Percentiles rank a stretch among this genome's conserved stretches.
Conservation (phyloP, 176 grass and related monocot genomes). For the Themeda triandra region DNA sequence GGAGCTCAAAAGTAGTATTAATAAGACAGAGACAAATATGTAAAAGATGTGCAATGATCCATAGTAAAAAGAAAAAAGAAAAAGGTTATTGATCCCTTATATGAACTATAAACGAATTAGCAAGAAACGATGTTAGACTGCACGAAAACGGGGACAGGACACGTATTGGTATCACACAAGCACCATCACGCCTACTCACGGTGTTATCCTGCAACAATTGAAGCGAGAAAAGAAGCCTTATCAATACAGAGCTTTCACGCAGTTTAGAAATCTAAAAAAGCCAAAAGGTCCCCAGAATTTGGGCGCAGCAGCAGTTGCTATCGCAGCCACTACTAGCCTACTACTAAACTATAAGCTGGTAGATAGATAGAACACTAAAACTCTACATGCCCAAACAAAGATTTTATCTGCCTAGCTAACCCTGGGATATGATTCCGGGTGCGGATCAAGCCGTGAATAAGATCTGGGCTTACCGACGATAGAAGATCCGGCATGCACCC, state of each 20-base stretch:
- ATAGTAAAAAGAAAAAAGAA: neutral
- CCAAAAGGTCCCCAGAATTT: neutral
- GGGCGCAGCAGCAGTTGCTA: too few species aligned
- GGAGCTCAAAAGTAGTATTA: neutral
- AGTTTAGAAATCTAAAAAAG: constrained; percentile 19
- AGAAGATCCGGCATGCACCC: neutral
- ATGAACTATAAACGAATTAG: constrained; percentile 24
- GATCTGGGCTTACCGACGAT: neutral
- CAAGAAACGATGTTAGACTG: constrained; percentile 32
- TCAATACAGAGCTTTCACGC: constrained; percentile 29
- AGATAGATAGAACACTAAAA: neutral
- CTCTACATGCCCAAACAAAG: neutral
- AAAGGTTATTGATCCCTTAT: neutral
- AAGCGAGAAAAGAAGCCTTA: constrained; percentile 20
- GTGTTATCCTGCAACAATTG: constrained; percentile 61
- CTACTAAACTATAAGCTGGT: neutral
- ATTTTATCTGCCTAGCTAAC: neutral
- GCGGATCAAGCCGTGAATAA: neutral
- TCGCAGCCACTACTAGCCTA: too few species aligned
- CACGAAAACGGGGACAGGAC: constrained; percentile 24
- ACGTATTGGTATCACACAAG: neutral
- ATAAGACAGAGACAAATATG: neutral
- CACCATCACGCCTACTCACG: constrained; percentile 63
- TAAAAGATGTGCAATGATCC: constrained; percentile 6
- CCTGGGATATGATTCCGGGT: neutral